These are phyloP conservation scores for Eucalyptus cloeziana DNA, from an alignment of 345 rosid genomes.

Conservation along the genomic window DNA sequence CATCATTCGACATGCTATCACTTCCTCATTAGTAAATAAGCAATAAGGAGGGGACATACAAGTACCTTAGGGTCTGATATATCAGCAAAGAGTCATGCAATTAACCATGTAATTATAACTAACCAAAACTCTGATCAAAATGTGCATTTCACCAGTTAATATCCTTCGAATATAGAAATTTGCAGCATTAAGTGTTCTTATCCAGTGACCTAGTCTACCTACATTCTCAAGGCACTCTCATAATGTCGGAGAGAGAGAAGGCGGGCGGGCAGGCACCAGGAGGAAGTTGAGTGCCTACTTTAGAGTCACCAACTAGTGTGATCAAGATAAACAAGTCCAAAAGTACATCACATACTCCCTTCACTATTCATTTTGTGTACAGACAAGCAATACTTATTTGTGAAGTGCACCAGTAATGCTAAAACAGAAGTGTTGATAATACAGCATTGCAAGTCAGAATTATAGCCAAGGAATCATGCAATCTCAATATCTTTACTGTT, in stretches of 20 bases:
- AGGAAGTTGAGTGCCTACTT: background rate
- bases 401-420: background rate
- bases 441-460: background rate
- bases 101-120: background rate
- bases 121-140: background rate
- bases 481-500: background rate
- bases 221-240: background rate
- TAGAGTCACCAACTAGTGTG: background rate
- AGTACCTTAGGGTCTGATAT: background rate
- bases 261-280: background rate
- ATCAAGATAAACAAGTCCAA: background rate
- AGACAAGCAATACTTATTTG: background rate
- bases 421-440: background rate
- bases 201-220: background rate
- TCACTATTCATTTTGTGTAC: background rate
- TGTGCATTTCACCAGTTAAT: background rate
- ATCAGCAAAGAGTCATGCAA: background rate
- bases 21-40: background rate
- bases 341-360: background rate
- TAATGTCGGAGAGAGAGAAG: background rate
- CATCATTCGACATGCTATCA: background rate
- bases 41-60: background rate
- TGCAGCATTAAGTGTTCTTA: background rate
- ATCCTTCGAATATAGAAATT: background rate
- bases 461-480: background rate